Evolutionary conservation across 202 grass and related monocot genomes (phyloP).

Genomic region (Saccharum hybrid): DNA sequence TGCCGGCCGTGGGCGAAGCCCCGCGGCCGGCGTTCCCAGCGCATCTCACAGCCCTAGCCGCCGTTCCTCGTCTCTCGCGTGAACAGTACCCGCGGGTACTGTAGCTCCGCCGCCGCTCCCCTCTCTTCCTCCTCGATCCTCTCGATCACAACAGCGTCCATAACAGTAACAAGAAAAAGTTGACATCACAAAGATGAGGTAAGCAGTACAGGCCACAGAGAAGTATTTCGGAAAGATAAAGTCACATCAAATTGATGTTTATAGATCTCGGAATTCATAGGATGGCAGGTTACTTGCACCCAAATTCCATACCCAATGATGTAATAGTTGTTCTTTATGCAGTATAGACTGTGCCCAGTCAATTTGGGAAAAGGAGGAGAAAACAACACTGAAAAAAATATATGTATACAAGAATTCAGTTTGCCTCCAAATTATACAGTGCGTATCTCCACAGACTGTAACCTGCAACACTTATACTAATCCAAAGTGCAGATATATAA

Average conservation of each 20-base stretch:
- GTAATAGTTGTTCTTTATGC: slow-evolving; percentile 21
- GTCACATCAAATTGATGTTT: slow-evolving; percentile 21
- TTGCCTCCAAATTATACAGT: not conserved
- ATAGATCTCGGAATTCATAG: slow-evolving; percentile 12
- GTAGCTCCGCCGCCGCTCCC: no score
- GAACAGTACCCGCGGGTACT: no score
- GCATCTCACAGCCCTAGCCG: no score
- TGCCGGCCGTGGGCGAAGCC: no score
- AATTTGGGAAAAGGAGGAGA: not conserved
- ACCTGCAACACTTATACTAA: slow-evolving; percentile 5
- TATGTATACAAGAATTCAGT: not conserved
- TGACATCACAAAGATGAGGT: slow-evolving; percentile 1
- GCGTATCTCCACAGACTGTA: not conserved
- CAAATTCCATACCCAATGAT: slow-evolving; percentile 10
- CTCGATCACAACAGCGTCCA: no score
- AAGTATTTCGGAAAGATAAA: slow-evolving; percentile 21
- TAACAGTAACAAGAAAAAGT: no score
- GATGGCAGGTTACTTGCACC: slow-evolving; percentile 17
- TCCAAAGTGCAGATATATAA: slow-evolving; percentile 13
- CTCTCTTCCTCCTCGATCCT: no score
- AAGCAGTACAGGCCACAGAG: slow-evolving; percentile 7
- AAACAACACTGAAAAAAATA: not conserved
- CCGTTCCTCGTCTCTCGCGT: no score
- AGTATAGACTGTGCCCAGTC: not conserved
- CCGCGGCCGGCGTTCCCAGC: no score